A percentile compares a stretch with the other conserved stretches of the same genome.
These are phyloP conservation scores for Lipomyces sp. DNA, from an alignment of 805 yeast species.

Conservation along the genomic window DNA sequence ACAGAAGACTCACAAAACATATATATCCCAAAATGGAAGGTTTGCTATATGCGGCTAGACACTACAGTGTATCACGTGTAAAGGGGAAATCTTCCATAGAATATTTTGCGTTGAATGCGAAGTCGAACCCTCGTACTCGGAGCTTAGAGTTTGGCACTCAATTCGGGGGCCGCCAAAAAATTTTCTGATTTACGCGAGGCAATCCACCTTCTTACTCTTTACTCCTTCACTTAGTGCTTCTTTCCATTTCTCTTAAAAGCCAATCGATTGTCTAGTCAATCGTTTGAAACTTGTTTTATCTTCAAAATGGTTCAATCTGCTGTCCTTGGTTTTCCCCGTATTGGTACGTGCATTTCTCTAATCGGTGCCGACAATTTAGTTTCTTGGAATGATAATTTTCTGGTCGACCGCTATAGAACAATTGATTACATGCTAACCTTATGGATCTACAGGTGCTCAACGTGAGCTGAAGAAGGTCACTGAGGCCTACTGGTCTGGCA, in stretches of 20 bases:
- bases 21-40: background rate
- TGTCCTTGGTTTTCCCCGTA: slow-evolving; percentile 99
- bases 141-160: background rate
- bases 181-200: background rate
- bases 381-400: background rate
- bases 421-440: slow-evolving; percentile 1
- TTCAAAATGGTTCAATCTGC: slow-evolving; percentile 88
- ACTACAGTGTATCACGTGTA: background rate
- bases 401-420: background rate
- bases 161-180: background rate
- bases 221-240: slow-evolving; percentile 6
- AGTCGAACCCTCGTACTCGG: background rate
- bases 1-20: background rate
- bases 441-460: slow-evolving; percentile 71
- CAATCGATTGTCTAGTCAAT: slow-evolving; percentile 10
- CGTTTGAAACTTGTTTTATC: background rate
- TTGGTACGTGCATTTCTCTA: slow-evolving; percentile 44
- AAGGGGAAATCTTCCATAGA: background rate
- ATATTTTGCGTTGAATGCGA: background rate
- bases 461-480: slow-evolving; percentile 99
- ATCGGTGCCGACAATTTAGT: too few species aligned
- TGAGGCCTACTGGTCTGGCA: slow-evolving; percentile 98
- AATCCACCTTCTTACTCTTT: background rate
- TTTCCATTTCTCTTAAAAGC: slow-evolving; percentile 1
- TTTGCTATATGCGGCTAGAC: slow-evolving; percentile 2